phyloP scores from a whole-genome alignment of 1,284 basidiomycete genomes.

The Puccinia horiana region DNA sequence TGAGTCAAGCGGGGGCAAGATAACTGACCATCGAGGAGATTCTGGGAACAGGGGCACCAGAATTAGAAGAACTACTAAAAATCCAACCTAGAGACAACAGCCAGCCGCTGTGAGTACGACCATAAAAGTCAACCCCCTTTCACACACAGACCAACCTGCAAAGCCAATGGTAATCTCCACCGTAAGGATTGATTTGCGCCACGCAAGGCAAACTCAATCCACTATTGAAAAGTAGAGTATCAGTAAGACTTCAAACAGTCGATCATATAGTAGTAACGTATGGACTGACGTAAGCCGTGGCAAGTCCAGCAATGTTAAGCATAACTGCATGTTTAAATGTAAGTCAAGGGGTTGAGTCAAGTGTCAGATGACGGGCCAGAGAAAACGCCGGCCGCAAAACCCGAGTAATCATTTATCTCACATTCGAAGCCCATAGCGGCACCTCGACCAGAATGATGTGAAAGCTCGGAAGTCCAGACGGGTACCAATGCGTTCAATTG shows the following conservation, averaged over 20 bases:
- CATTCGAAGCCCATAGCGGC: conserved; percentile 54
- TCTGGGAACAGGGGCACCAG: conserved; percentile 54
- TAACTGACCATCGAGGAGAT: conserved; percentile 53
- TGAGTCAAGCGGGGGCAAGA: background rate
- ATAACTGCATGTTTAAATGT: conserved; percentile 6
- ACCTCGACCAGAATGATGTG: conserved; percentile 55
- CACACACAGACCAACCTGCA: conserved; percentile 51
- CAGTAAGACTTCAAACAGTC: background rate
- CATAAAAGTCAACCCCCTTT: background rate
- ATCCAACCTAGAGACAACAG: conserved; percentile 50
- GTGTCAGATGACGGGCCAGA: background rate
- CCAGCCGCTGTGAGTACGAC: conserved; percentile 19
- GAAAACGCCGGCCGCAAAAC: background rate
- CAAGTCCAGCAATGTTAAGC: conserved; percentile 53
- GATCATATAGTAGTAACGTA: background rate
- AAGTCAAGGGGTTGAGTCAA: background rate
- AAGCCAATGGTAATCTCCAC: conserved; percentile 50
- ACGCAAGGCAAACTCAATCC: conserved; percentile 49
- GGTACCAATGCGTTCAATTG: conserved; percentile 56
- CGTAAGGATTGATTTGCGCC: conserved; percentile 49
- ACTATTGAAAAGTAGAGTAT: background rate
- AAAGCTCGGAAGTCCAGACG: conserved; percentile 55
- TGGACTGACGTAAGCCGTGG: conserved; percentile 51
- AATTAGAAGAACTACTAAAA: conserved; percentile 52
- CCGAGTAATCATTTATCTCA: background rate